These are phyloP conservation scores for Sporothrix humicola DNA, from an alignment of 2,329 filamentous ascomycete species.

Conservation along the genomic window DNA sequence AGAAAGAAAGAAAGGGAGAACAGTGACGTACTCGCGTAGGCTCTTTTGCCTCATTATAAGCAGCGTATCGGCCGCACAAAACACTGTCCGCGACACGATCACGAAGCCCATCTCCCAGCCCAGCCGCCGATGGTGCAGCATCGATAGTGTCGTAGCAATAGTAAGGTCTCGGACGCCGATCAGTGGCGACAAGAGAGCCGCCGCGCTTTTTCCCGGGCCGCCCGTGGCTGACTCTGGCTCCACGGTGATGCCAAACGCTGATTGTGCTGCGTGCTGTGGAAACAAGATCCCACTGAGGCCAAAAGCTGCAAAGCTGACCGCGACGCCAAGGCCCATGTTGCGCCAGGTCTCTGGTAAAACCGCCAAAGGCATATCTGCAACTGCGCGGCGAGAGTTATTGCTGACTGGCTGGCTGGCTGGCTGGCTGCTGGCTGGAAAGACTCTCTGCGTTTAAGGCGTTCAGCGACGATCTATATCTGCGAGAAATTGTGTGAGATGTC, in stretches of 20 bases:
- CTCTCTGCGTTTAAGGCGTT: no score
- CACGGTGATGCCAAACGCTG: conserved; percentile 25
- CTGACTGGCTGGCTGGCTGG: not conserved
- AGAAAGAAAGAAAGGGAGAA: not conserved
- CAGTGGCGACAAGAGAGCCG: conserved; percentile 35
- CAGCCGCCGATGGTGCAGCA: conserved; percentile 33
- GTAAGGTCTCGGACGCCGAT: conserved; percentile 38
- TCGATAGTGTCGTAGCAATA: conserved; percentile 37
- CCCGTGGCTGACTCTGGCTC: not conserved
- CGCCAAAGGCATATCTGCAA: conserved; percentile 2
- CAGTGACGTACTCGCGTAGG: conserved; percentile 20
- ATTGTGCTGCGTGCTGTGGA: conserved; percentile 9
- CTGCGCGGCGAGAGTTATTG: no score
- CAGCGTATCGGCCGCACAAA: conserved; percentile 36
- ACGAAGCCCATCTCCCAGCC: conserved; percentile 38
- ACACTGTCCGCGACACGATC: conserved; percentile 37
- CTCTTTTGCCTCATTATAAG: conserved; percentile 30
- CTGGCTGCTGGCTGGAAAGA: not conserved
- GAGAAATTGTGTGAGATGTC: no score
- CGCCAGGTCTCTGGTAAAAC: conserved; percentile 29
- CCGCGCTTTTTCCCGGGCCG: not conserved
- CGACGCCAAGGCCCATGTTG: conserved; percentile 32
- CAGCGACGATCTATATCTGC: no score
- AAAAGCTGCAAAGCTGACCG: conserved; percentile 28
- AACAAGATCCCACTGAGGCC: conserved; percentile 32